Evolutionary conservation across 306 rosid species (phyloP).

Genomic region (Trichosanthes cucumerina): DNA sequence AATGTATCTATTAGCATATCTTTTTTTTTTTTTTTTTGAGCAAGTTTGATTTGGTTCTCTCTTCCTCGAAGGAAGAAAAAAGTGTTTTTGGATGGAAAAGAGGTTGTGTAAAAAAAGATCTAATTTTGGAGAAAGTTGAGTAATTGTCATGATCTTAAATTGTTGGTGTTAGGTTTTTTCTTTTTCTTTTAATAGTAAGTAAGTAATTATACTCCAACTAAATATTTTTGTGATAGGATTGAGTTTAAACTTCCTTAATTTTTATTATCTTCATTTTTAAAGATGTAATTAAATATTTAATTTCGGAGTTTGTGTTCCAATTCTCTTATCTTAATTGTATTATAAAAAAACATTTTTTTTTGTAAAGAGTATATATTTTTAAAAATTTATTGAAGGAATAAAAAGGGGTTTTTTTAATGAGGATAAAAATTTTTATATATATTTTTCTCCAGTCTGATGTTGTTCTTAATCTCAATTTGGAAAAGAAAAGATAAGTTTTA

Average conservation of each 20-base stretch:
- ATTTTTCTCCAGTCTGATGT: too few species aligned
- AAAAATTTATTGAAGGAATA: too few species aligned
- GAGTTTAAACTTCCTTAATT: not conserved
- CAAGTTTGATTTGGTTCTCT: not conserved
- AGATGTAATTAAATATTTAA: not conserved
- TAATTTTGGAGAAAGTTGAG: not conserved
- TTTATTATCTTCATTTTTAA: not conserved
- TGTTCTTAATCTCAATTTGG: not conserved
- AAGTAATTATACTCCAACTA: not conserved
- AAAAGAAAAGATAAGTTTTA: not conserved
- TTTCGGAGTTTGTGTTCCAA: too few species aligned
- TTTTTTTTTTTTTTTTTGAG: too few species aligned
- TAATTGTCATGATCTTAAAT: not conserved
- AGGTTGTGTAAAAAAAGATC: not conserved
- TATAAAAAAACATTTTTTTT: too few species aligned
- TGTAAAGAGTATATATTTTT: too few species aligned
- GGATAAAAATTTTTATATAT: too few species aligned
- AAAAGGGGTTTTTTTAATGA: too few species aligned
- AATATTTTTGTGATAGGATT: not conserved
- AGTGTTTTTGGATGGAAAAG: not conserved
- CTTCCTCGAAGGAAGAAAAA: not conserved
- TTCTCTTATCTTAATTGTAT: too few species aligned
- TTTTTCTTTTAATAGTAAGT: not conserved
- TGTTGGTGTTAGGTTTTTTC: not conserved
- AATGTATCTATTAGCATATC: too few species aligned